Evolutionary conservation across 306 rosid species (phyloP).

Genomic region (Pyrus betulifolia): DNA sequence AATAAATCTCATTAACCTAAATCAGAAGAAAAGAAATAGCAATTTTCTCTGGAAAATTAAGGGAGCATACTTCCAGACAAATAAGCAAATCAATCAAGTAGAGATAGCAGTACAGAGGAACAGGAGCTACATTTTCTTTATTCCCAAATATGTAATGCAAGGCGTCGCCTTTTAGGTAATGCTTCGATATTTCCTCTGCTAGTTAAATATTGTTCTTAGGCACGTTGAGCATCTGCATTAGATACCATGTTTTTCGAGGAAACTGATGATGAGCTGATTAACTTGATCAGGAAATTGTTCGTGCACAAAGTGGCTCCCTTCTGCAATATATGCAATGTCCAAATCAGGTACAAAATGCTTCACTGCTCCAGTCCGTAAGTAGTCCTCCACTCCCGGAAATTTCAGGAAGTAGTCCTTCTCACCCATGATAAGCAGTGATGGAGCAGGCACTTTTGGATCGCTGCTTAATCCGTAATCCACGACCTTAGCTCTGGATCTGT

Average conservation of each 20-base stretch:
- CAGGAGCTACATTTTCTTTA: not conserved
- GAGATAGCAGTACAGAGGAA: not conserved
- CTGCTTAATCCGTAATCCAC: slow-evolving; percentile 22
- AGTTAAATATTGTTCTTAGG: not conserved
- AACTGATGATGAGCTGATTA: slow-evolving; percentile 38
- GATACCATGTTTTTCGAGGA: slow-evolving; percentile 30
- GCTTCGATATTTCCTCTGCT: not conserved
- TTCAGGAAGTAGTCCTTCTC: slow-evolving; percentile 41
- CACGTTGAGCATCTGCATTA: not conserved
- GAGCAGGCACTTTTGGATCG: slow-evolving; percentile 33
- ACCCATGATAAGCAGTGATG: slow-evolving; percentile 46
- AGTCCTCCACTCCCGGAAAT: slow-evolving; percentile 30
- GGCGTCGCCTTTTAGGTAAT: not conserved
- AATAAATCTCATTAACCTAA: too few species aligned
- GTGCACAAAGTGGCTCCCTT: slow-evolving; percentile 41
- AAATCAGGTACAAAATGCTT: slow-evolving; percentile 38
- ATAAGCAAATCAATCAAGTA: too few species aligned
- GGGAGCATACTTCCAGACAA: too few species aligned
- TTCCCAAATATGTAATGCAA: too few species aligned
- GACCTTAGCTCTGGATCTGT: slow-evolving; percentile 2
- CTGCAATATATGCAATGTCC: slow-evolving; percentile 30
- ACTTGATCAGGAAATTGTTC: slow-evolving; percentile 52
- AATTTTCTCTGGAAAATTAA: too few species aligned
- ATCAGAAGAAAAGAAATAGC: too few species aligned
- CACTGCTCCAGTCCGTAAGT: slow-evolving; percentile 27